Conservation (phyloP, 345 rosid genomes). For the Ceriops tagal region DNA sequence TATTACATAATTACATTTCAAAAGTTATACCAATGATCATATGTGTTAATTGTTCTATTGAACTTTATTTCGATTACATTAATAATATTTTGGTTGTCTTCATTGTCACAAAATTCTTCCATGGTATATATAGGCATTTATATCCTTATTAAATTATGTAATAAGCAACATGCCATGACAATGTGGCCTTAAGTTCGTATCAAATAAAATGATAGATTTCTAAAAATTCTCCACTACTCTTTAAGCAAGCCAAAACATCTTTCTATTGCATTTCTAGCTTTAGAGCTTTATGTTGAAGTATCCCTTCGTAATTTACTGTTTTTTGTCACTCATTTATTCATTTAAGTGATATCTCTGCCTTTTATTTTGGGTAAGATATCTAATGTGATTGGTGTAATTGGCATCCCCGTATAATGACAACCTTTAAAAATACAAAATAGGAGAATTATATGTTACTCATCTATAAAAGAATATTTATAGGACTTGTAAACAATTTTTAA, state of each 20-base stretch:
- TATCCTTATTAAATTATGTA: no score
- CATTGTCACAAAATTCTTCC: no score
- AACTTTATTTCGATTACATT: background rate
- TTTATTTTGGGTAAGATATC: background rate
- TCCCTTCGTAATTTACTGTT: background rate
- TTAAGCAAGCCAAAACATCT: slow-evolving; percentile 1
- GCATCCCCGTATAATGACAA: background rate
- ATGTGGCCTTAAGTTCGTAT: background rate
- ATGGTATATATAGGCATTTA: no score
- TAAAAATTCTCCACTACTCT: background rate
- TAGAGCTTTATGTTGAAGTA: background rate
- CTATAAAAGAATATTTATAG: no score
- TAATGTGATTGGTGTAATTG: background rate
- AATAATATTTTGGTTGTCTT: no score
- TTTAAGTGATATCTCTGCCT: background rate
- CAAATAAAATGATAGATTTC: background rate
- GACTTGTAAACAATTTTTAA: no score
- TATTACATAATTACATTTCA: background rate
- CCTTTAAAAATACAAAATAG: background rate
- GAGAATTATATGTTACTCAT: no score
- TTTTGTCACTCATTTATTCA: background rate
- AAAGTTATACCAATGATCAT: background rate
- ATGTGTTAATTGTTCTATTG: background rate
- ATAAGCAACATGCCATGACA: no score
- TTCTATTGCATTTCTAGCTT: background rate